These are phyloP conservation scores for Suillus subalutaceus DNA, from an alignment of 768 basidiomycete genomes.

Conservation along the genomic window DNA sequence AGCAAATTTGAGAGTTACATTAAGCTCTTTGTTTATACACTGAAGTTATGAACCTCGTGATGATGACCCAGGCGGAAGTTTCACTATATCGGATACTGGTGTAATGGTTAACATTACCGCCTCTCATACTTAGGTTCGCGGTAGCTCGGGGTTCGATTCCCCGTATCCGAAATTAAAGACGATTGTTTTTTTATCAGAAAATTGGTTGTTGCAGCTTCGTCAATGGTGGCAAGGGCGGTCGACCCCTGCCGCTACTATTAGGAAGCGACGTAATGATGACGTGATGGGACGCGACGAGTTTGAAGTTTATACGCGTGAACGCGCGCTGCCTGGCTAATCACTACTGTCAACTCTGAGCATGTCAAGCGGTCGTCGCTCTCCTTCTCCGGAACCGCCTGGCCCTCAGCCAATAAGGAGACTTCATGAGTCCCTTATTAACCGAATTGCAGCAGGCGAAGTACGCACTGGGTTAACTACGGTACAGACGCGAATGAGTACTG, in stretches of 20 bases:
- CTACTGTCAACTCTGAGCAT: neutral
- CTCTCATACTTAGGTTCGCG: slow-evolving; percentile 30
- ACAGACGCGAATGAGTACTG: neutral
- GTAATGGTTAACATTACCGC: slow-evolving; percentile 11
- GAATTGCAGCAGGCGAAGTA: slow-evolving; percentile 85
- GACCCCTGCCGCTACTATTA: too few species aligned
- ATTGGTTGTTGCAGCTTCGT: neutral
- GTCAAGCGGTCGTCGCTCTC: neutral
- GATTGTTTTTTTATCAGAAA: neutral
- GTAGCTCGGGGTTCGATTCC: slow-evolving; percentile 63
- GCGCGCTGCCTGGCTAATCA: neutral
- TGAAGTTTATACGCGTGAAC: neutral
- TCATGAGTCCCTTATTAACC: slow-evolving; percentile 83
- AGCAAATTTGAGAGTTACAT: too few species aligned
- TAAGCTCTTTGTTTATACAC: too few species aligned
- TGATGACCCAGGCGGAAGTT: neutral
- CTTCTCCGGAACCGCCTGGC: slow-evolving; percentile 33
- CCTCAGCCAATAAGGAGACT: slow-evolving; percentile 75
- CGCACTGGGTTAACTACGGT: slow-evolving; percentile 1
- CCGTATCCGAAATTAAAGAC: slow-evolving; percentile 43
- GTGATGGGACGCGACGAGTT: neutral
- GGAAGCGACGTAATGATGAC: neutral
- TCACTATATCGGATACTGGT: neutral
- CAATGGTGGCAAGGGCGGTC: too few species aligned
- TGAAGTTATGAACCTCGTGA: too few species aligned